A percentile compares a stretch with the other conserved stretches of the same genome.
These are phyloP conservation scores for Coemansia sp. DNA, from an alignment of 371 early-diverging fungal species.

Conservation along the genomic window DNA sequence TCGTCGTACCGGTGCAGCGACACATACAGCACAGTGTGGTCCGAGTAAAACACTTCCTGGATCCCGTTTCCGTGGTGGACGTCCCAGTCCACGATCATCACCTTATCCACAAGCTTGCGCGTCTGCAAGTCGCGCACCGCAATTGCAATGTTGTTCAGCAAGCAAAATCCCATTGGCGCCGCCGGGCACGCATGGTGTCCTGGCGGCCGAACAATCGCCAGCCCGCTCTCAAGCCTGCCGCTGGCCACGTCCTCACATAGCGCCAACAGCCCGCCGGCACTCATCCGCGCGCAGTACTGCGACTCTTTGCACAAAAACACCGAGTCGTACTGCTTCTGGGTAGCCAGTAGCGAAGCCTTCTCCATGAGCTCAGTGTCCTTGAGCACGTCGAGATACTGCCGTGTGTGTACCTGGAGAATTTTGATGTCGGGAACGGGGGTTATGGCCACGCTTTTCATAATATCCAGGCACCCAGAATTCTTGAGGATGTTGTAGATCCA, in stretches of 20 bases:
- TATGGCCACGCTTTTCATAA: constrained; percentile 57
- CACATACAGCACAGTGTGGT: constrained; percentile 77
- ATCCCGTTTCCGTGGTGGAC: constrained; percentile 96
- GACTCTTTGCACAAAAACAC: constrained; percentile 71
- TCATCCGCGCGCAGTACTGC: constrained; percentile 61
- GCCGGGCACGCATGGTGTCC: constrained; percentile 88
- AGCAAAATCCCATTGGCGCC: constrained; percentile 78
- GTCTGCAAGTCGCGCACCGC: constrained; percentile 66
- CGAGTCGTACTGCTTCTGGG: constrained; percentile 60
- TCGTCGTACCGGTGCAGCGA: constrained; percentile 84
- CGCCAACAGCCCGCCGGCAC: constrained; percentile 76
- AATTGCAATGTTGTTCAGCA: constrained; percentile 87
- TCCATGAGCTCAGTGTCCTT: constrained; percentile 47
- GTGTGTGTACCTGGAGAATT: constrained; percentile 62
- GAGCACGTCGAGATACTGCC: constrained; percentile 53
- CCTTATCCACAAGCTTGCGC: constrained; percentile 33
- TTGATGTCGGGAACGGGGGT: constrained; percentile 59
- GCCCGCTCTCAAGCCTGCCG: constrained; percentile 68
- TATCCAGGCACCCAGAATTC: constrained; percentile 53
- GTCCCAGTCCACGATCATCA: constrained; percentile 93
- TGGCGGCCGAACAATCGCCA: constrained; percentile 85
- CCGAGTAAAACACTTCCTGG: constrained; percentile 73
- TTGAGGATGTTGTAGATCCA: constrained; percentile 63
- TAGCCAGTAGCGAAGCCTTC: constrained; percentile 34
- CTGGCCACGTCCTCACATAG: constrained; percentile 66